Conservation (phyloP, 1,284 basidiomycete species). For the Ustilago hordei region DNA sequence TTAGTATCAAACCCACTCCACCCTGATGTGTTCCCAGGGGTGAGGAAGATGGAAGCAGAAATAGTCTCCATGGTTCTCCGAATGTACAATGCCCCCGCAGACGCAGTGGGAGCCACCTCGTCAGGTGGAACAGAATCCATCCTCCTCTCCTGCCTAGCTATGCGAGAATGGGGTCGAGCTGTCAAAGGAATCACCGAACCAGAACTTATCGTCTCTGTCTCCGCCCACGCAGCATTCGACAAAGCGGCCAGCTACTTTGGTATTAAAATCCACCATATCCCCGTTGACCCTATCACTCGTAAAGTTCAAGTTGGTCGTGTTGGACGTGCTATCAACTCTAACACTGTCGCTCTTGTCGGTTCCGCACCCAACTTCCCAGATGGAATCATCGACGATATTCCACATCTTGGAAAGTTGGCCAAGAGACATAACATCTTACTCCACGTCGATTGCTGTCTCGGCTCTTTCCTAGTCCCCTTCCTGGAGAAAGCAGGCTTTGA, state of each 20-base stretch:
- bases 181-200: constrained; percentile 90
- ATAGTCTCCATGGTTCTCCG: constrained; percentile 90
- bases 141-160: constrained; percentile 90
- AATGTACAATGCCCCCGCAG: constrained; percentile 81
- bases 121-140: constrained; percentile 97
- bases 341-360: constrained; percentile 80
- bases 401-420: constrained; percentile 82
- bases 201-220: constrained; percentile 89
- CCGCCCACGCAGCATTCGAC: constrained; percentile 94
- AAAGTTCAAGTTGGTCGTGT: constrained; percentile 83
- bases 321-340: constrained; percentile 73
- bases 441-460: constrained; percentile 76
- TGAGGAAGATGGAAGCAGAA: constrained; percentile 98
- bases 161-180: constrained; percentile 89
- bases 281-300: constrained; percentile 84
- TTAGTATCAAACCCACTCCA: constrained; percentile 85
- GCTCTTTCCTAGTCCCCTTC: constrained; percentile 70
- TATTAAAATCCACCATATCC: constrained; percentile 90
- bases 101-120: constrained; percentile 86
- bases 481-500: constrained; percentile 63
- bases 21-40: constrained; percentile 92
- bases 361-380: constrained; percentile 80
- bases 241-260: constrained; percentile 90
- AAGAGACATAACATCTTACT: constrained; percentile 81
- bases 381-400: constrained; percentile 80